Evolutionary conservation across 2,329 filamentous ascomycete species (phyloP).

Genomic region (Aspergillus vadensis): DNA sequence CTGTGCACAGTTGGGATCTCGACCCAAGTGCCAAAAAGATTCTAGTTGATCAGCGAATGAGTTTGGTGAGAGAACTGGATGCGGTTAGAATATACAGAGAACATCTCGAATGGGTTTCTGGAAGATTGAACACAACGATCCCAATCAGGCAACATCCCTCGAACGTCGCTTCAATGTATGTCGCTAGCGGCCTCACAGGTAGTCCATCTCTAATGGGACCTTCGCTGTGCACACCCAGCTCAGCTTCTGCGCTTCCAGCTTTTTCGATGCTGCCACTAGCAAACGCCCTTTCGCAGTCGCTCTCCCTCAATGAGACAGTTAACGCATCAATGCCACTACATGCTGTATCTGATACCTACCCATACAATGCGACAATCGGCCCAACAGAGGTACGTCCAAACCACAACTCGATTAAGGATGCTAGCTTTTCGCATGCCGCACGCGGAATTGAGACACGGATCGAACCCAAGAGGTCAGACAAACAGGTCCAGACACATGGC

Average conservation of each 20-base stretch:
- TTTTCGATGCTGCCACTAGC: neutral
- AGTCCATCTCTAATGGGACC: neutral
- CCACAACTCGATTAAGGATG: neutral
- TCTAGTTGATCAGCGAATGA: constrained; percentile 40
- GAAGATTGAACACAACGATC: constrained; percentile 10
- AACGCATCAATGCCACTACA: neutral
- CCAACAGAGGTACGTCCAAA: neutral
- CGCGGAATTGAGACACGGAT: neutral
- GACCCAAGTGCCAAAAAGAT: constrained; percentile 35
- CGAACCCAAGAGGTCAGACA: neutral
- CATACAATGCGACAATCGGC: neutral
- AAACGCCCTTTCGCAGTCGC: neutral
- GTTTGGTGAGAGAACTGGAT: constrained; percentile 42
- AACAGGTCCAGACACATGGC: neutral
- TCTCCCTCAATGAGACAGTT: neutral
- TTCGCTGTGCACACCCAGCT: constrained; percentile 1
- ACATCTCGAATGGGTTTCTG: constrained; percentile 32
- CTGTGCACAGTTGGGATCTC: constrained; percentile 42
- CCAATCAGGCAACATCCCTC: constrained; percentile 5
- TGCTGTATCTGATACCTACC: neutral
- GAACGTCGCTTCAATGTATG: neutral
- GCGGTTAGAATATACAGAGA: constrained; percentile 40
- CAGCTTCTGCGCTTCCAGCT: neutral
- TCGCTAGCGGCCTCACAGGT: neutral
- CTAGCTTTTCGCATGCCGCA: neutral